A percentile compares a stretch with the other conserved stretches of the same genome.
These are phyloP conservation scores for Aureobasidium subglaciale DNA, from an alignment of 2,329 filamentous ascomycete genomes.

Conservation along the genomic window DNA sequence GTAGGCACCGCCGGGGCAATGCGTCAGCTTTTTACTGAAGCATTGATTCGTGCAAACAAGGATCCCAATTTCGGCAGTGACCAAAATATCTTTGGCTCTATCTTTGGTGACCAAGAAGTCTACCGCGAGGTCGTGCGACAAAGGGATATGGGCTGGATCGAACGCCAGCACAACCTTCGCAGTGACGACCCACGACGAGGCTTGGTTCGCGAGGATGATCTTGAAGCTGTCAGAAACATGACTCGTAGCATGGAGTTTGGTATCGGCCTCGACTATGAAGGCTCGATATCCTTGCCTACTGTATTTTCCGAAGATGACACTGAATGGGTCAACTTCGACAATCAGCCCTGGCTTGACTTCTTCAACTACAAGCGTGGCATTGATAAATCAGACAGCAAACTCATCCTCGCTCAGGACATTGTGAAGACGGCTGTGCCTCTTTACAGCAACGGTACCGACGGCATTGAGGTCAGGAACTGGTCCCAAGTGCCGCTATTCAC, in stretches of 20 bases:
- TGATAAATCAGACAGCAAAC: conserved; percentile 17
- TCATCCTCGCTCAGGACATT: conserved; percentile 19
- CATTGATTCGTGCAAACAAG: conserved; percentile 26
- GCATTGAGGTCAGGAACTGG: conserved; percentile 14
- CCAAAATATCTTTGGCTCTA: conserved; percentile 30
- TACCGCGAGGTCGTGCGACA: conserved; percentile 25
- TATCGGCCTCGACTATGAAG: conserved; percentile 26
- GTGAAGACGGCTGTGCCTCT: conserved; percentile 14
- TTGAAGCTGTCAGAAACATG: conserved; percentile 17
- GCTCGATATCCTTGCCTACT: conserved; percentile 23
- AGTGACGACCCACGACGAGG: neutral
- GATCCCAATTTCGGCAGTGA: conserved; percentile 28
- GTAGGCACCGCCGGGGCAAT: conserved; percentile 24
- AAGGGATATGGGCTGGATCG: conserved; percentile 26
- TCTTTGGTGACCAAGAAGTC: conserved; percentile 29
- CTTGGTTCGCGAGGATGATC: conserved; percentile 21
- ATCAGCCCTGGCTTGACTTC: conserved; percentile 17
- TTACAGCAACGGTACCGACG: conserved; percentile 9
- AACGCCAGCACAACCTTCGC: conserved; percentile 16
- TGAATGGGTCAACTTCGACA: conserved; percentile 22
- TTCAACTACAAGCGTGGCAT: conserved; percentile 17
- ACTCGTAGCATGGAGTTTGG: conserved; percentile 31
- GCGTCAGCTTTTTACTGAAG: conserved; percentile 23
- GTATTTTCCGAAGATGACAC: conserved; percentile 25
- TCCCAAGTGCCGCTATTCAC: conserved; percentile 15